These are phyloP conservation scores for Byssothecium circinans DNA, from an alignment of 2,329 filamentous ascomycete genomes.

Conservation along the genomic window DNA sequence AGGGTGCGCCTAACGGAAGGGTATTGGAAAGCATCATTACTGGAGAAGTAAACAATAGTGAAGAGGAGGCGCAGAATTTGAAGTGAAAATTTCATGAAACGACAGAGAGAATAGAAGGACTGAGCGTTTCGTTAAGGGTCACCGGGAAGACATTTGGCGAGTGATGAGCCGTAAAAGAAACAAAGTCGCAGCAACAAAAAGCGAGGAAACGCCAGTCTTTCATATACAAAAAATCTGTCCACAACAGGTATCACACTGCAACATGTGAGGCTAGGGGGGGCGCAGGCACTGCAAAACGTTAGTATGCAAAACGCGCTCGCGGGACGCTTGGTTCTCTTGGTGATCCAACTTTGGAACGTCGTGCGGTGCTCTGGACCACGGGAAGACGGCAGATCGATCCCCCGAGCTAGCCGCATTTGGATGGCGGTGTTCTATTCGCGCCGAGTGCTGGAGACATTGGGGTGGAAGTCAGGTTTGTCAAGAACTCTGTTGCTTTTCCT, in stretches of 20 bases:
- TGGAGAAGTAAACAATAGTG: too few species aligned
- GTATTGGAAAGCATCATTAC: constrained; percentile 11
- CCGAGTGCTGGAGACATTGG: too few species aligned
- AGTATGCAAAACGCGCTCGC: constrained; percentile 4
- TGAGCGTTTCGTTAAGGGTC: neutral
- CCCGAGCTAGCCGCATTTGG: constrained; percentile 4
- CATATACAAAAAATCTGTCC: constrained; percentile 5
- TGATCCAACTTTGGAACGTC: constrained; percentile 5
- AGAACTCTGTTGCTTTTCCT: too few species aligned
- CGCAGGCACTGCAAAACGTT: constrained; percentile 6
- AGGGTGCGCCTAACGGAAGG: constrained; percentile 20
- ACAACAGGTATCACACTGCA: neutral
- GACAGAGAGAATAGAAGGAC: neutral
- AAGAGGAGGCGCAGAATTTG: too few species aligned
- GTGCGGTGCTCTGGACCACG: constrained; percentile 4
- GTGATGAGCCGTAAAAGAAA: neutral
- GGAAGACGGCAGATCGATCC: constrained; percentile 1
- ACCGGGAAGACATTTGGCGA: constrained; percentile 2
- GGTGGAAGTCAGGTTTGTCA: too few species aligned
- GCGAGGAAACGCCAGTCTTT: neutral
- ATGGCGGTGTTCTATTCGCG: too few species aligned
- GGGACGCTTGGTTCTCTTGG: neutral
- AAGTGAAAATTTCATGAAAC: neutral
- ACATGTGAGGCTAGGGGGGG: constrained; percentile 1
- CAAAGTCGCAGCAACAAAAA: neutral